Evolutionary conservation across 768 basidiomycete species (phyloP), one percentile per base, ranked within the genome.

Genomic region (Boletus subparvulus): DNA sequence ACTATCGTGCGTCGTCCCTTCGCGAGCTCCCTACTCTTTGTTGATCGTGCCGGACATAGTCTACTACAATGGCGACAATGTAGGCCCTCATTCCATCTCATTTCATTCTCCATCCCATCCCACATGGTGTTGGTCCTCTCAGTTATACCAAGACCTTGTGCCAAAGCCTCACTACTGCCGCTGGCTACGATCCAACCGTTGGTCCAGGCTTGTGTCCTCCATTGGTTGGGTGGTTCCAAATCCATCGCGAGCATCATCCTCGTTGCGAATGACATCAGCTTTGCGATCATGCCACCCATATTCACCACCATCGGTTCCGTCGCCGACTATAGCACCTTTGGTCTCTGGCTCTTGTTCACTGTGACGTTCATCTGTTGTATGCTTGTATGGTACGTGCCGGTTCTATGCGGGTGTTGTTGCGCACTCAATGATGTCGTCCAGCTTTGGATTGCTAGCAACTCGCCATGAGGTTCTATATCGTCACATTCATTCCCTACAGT

Each of bases 21-120:
- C 24, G 4, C 28, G 12, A 16, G 6, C 13, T 11, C 6, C 24
- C 35, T n/a, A n/a, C 33, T 9, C 17, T 13, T 24, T 11, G 39
- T 55, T 46, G 56, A 43, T 46, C 46, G 28, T 52, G 35, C 11
- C 24, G 19, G 3, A 33, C 21, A 45, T 51, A 92, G 90, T 91
- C 55, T 91, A 91, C 65, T 88, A 85, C 71, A 92, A 91, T 55
- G 90, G 89, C 50, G 83, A 90, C 60, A 90, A 89, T 69, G 87
- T 88, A 61, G n/a, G 78, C 4, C 17, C 14, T 42, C 28, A 11
- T 39, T 12, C 5, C 21, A 16, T 47, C 8, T 39, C 19, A 16
- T 43, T 3, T 6, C 10, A 5, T 47, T 35, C 17, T 17, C 47
- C 19, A 57, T 45, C 30, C 26, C 19, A 21, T 32, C 30, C 36